phyloP scores from a whole-genome alignment of 2,329 filamentous ascomycete genomes.

The Talaromyces sp. region DNA sequence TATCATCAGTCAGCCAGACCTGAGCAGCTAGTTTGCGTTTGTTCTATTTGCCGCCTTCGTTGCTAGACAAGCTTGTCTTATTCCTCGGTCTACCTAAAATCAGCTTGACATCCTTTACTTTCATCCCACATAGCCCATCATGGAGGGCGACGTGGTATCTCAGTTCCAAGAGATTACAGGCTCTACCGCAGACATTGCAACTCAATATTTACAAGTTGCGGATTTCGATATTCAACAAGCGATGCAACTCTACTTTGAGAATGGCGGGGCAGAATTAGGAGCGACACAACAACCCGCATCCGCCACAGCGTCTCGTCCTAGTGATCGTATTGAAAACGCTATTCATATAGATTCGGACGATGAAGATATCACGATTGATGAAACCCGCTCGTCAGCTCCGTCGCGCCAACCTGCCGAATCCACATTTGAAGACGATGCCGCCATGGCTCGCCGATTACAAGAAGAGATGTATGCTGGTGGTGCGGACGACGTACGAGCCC shows the following conservation, averaged over 20 bases:
- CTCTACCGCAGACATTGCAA: constrained; percentile 68
- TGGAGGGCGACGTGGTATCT: constrained; percentile 68
- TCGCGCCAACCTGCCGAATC: constrained; percentile 36
- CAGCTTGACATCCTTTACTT: background rate
- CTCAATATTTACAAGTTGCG: constrained; percentile 80
- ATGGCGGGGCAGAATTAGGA: constrained; percentile 59
- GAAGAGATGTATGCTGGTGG: constrained; percentile 77
- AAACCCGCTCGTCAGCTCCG: constrained; percentile 27
- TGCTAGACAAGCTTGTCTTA: background rate
- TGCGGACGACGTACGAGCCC: constrained; percentile 71
- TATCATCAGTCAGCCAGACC: background rate
- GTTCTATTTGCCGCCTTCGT: background rate
- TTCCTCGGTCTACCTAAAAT: background rate
- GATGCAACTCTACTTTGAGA: constrained; percentile 85
- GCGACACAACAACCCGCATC: constrained; percentile 37
- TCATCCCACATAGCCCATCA: constrained; percentile 33
- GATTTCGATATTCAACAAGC: constrained; percentile 80
- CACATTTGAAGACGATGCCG: constrained; percentile 82
- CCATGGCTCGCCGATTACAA: constrained; percentile 85
- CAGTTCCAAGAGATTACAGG: constrained; percentile 81
- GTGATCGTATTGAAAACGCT: constrained; percentile 53
- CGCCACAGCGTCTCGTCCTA: constrained; percentile 27
- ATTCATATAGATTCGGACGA: constrained; percentile 77
- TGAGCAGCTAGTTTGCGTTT: background rate
- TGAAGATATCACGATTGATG: constrained; percentile 51